Evolutionary conservation across 2,329 filamentous ascomycete species (phyloP), one percentile per base, ranked within the genome.

Genomic region (Colletotrichum sublineola): DNA sequence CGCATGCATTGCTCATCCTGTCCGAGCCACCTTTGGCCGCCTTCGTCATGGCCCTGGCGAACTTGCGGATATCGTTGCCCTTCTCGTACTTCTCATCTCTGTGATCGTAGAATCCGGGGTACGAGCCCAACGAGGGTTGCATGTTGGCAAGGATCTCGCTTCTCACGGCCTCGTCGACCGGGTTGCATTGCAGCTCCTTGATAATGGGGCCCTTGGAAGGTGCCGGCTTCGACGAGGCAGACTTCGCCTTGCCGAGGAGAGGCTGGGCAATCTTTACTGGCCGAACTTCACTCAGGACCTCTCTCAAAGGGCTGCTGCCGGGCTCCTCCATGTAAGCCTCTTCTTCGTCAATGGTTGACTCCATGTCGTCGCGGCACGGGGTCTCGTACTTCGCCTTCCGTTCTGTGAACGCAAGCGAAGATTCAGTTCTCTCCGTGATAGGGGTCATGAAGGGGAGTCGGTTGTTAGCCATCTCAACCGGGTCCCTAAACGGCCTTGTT

Each of bases 391-490:
- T 71, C 61, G 62, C 68, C 69, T 57, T 74, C n/a, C 68, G 68
- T 48, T 71, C 74, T 44, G 74, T 75, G 56, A 75, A 67, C 61
- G 75, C 92, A 6, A 98, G 84, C 0, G 95, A 98, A 14, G 92
- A 93, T 82, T 99, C 96, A 0, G 96, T 99, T 77, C 94, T 92
- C 81, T 99, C 96, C 1, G 96, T 96, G 75, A 99, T 99, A 1
- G 96, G 96, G 0, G 96, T 99, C 96, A 99, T 98, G 81, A 98
- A 99, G 3, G 96, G 96, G 12, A 98, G 86, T 67, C 95, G 92
- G 82, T 95, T 97, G 78, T 98, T 97, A 72, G 95, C 94, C 81
- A 92, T 87, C 80, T 95, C 89, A 46, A 85, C 88, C 78, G 94
- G 90, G 81, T 97, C 93, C 79, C 95, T 91, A 86, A 93, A 97